Base-by-base conservation (phyloP, 139 green algal species). In the Ulvella scutata region DNA sequence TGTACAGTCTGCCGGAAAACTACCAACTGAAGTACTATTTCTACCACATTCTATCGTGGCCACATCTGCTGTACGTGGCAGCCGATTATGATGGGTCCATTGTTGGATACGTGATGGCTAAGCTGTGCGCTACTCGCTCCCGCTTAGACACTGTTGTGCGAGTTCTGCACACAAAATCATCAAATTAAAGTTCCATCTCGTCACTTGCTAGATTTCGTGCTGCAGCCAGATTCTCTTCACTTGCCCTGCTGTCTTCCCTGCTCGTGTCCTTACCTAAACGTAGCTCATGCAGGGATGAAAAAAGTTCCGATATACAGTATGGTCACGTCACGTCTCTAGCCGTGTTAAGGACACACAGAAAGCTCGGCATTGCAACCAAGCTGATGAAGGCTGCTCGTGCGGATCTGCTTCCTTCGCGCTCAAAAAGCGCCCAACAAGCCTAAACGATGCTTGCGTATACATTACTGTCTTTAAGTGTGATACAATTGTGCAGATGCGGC, bases 11-110 rank as follows among this genome's bases (percentile, higher is more conserved):
- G 39, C 95, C 95, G 38, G 95, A 99, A 72, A 99, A 99, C 78
- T 99, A 99, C 44, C 92, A 96, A 44, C 85, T 98, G 6, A 98
- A 98, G 94, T 99, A 99, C 84, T 99, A 99, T 82, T 88, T 98
- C 74, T 99, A 99, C 78, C 95, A 99, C 81, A 93, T 96, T 36
- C 86, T 98, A 6, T 96, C 92, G 3, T 99, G 95, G 95, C 95
- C 95, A 20, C 94, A 98, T 79, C 89, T 99, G 23, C 83, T 99
- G 17, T 91, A 97, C 43, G 93, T 98, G 43, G 95, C 95, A 2
- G 94, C 98, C 80, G 93, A 97, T 77, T 95, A 96, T 76, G 88
- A 96, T 74, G 93, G 93, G 2, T 88, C 87, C 37, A 98, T 99
- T 37, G 95, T 98, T 10, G 95, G 95, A 26, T 99, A 99, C 77